These are phyloP conservation scores for Coleophoma cylindrospora DNA, from an alignment of 2,329 filamentous ascomycete genomes.

Conservation along the genomic window DNA sequence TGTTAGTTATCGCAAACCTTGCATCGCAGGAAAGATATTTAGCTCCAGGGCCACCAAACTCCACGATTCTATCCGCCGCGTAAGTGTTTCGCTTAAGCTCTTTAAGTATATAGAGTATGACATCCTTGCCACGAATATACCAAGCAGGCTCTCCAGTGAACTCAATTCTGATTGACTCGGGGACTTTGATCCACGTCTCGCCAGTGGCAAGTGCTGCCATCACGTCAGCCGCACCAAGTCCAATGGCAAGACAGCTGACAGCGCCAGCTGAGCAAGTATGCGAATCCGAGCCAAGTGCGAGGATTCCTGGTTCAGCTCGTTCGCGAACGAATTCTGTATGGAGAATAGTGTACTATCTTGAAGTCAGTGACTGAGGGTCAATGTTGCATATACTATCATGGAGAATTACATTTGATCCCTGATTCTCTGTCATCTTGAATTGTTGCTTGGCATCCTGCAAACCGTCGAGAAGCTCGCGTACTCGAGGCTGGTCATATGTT, in stretches of 20 bases:
- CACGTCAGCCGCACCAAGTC: slow-evolving; percentile 39
- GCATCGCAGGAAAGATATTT: slow-evolving; percentile 34
- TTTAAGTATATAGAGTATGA: slow-evolving; percentile 37
- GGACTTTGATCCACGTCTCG: slow-evolving; percentile 41
- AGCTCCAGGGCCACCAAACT: slow-evolving; percentile 37
- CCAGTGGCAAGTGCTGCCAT: slow-evolving; percentile 38
- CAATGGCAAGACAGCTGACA: slow-evolving; percentile 36
- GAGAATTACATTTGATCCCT: slow-evolving; percentile 29
- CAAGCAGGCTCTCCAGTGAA: slow-evolving; percentile 30
- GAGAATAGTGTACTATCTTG: slow-evolving; percentile 33
- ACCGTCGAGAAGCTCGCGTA: slow-evolving; percentile 30
- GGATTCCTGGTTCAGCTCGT: slow-evolving; percentile 36
- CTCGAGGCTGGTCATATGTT: slow-evolving; percentile 28
- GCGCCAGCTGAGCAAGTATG: slow-evolving; percentile 40
- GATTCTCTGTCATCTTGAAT: slow-evolving; percentile 39
- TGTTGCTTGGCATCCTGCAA: slow-evolving; percentile 30
- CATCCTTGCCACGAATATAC: slow-evolving; percentile 39
- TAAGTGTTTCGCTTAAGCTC: slow-evolving; percentile 40
- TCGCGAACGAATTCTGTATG: slow-evolving; percentile 41
- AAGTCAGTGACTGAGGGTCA: slow-evolving; percentile 8
- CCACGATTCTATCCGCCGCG: slow-evolving; percentile 37
- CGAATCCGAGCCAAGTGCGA: slow-evolving; percentile 38
- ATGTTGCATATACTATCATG: not conserved
- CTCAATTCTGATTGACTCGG: slow-evolving; percentile 34
- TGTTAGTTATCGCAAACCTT: slow-evolving; percentile 41